Evolutionary conservation across 768 basidiomycete genomes (phyloP), one percentile per base, ranked within the genome.

Genomic region (Collybia nuda): DNA sequence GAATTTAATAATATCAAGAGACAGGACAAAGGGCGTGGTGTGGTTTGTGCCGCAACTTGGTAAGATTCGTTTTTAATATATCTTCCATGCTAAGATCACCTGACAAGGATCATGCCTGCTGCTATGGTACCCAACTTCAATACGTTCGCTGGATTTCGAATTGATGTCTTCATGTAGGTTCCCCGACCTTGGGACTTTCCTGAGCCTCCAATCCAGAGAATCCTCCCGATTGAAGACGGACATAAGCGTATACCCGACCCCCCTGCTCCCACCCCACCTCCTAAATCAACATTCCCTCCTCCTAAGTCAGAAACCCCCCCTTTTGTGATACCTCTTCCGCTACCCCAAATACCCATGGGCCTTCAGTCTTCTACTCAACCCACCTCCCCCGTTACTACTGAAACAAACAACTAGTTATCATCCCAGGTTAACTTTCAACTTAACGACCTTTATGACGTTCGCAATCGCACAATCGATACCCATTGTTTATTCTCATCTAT

Each of bases 21-120:
- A 18, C 80, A 86, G 57, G 76, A 93, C 57, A 60, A 71, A 44
- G 91, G 92, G 0, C 65, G 81, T 59, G 92, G 92, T 17, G 93
- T 93, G 32, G 84, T 94, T 28, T 91, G 92, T 61, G 87, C 90
- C 43, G 87, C 92, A 5, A 95, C 92, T n/a, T 94, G 92, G 89
- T 85, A 59, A 22, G 75, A 66, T 11, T 40, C 36, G 36, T 23
- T 17, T 15, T 32, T 29, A 7, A 12, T 21, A 12, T 28, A 6
- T 19, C n/a, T 5, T 40, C 21, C 29, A 28, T 6, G 36, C 23
- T 19, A 40, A 46, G 14, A 36, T 40, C n/a, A 8, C 3, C 28
- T 40, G n/a, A 17, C 11, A 12, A 87, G 85, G 88, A 78, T 91
- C 44, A 80, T 92, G 77, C 90, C 90, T 18, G 80, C 83, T 44